These are phyloP conservation scores for Gymnopilus junonius DNA, from an alignment of 768 basidiomycete species.

Conservation along the genomic window DNA sequence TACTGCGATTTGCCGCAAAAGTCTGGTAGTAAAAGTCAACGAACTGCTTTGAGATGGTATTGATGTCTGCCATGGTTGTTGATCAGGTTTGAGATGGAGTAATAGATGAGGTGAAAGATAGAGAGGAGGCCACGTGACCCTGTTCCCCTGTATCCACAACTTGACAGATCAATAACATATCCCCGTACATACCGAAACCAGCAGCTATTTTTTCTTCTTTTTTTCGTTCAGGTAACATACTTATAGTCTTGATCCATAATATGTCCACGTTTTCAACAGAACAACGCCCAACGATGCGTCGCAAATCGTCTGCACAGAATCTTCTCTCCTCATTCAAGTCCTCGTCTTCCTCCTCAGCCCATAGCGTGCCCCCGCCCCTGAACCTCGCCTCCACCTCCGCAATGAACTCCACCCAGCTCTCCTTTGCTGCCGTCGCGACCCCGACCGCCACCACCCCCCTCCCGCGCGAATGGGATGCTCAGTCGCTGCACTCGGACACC, in stretches of 20 bases:
- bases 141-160: slow-evolving; percentile 1
- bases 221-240: slow-evolving; percentile 10
- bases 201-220: slow-evolving; percentile 2
- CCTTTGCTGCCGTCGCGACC: slow-evolving; percentile 42
- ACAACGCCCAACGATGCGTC: slow-evolving; percentile 68
- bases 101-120: slow-evolving; percentile 7
- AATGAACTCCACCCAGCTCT: slow-evolving; percentile 40
- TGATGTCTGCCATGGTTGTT: slow-evolving; percentile 71
- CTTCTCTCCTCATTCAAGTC: slow-evolving; percentile 77
- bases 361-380: slow-evolving; percentile 37
- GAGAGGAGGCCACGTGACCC: slow-evolving; percentile 18
- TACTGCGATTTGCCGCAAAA: slow-evolving; percentile 68
- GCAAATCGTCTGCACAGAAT: slow-evolving; percentile 87
- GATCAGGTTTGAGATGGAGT: slow-evolving; percentile 11
- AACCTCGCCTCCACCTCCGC: slow-evolving; percentile 37
- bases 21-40: slow-evolving; percentile 81
- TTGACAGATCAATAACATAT: slow-evolving; percentile 2
- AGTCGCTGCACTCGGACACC: slow-evolving; percentile 61
- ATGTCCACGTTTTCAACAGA: slow-evolving; percentile 47
- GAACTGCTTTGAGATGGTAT: slow-evolving; percentile 77
- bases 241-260: slow-evolving; percentile 11
- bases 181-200: background rate
- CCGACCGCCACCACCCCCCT: slow-evolving; percentile 45
- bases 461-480: slow-evolving; percentile 72
- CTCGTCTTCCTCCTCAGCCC: slow-evolving; percentile 28